Conservation (phyloP, 768 basidiomycete genomes). For the Boletus sp. region DNA sequence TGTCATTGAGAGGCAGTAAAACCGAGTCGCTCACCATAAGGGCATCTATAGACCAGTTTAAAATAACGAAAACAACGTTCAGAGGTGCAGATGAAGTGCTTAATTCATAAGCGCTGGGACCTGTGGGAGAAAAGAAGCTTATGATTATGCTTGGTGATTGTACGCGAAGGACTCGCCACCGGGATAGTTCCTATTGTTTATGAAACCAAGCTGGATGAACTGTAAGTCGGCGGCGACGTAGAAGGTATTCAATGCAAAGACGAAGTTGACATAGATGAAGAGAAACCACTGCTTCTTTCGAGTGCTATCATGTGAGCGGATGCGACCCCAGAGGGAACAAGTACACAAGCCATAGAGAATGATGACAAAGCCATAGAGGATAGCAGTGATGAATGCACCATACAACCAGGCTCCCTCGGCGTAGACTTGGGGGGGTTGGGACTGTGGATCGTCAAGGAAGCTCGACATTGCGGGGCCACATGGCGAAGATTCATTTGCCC, state of each 20-base stretch:
- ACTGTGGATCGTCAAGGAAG: constrained; percentile 1
- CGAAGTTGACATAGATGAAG: constrained; percentile 29
- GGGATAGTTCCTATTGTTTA: constrained; percentile 32
- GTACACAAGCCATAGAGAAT: constrained; percentile 27
- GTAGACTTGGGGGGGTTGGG: constrained; percentile 13
- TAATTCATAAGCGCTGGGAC: constrained; percentile 25
- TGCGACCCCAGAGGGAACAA: constrained; percentile 27
- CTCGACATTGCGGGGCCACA: constrained; percentile 15
- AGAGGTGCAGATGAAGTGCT: constrained; percentile 26
- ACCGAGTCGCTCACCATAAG: constrained; percentile 24
- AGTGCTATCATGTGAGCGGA: constrained; percentile 8
- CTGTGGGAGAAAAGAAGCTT: constrained; percentile 1
- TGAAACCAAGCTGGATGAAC: constrained; percentile 30
- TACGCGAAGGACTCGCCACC: constrained; percentile 20
- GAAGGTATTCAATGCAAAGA: constrained; percentile 30
- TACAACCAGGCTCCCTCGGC: constrained; percentile 32
- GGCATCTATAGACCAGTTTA: constrained; percentile 31
- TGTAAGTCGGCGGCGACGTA: constrained; percentile 21
- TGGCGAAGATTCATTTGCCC: background rate
- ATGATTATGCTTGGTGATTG: background rate
- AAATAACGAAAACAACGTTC: constrained; percentile 27
- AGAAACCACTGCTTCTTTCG: constrained; percentile 27
- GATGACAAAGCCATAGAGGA: constrained; percentile 31
- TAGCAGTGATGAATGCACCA: constrained; percentile 27
- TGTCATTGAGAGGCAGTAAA: background rate